Conservation (phyloP, 176 grass and related monocot species). For the Puccinellia tenuiflora region DNA sequence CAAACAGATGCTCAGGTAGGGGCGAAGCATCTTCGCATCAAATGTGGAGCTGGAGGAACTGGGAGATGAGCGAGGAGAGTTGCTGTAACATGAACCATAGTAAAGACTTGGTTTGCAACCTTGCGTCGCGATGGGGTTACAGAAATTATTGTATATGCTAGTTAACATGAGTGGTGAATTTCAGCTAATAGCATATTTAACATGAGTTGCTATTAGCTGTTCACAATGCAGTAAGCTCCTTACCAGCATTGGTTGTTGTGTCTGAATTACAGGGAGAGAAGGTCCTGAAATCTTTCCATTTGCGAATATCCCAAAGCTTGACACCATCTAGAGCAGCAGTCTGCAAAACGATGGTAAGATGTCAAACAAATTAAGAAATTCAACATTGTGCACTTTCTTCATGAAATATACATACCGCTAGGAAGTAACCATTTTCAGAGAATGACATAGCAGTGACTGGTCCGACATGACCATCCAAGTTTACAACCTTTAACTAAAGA, state of each 20-base stretch:
- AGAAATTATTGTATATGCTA: too few relatives aligned
- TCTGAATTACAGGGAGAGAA: conserved; percentile 77
- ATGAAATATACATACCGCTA: conserved; percentile 54
- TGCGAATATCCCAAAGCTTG: conserved; percentile 95
- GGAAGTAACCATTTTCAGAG: conserved; percentile 97
- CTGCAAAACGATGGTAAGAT: conserved; percentile 28
- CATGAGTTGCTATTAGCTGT: too few relatives aligned
- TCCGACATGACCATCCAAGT: conserved; percentile 75
- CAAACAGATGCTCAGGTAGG: neutral
- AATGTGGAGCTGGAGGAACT: neutral
- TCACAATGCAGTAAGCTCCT: conserved; percentile 7
- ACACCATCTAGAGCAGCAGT: conserved; percentile 88
- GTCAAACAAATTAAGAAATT: conserved; percentile 2
- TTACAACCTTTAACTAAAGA: conserved; percentile 52
- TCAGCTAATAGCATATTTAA: too few relatives aligned
- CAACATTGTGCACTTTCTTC: neutral
- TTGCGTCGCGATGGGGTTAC: too few relatives aligned
- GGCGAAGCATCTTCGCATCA: neutral
- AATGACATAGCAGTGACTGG: conserved; percentile 86
- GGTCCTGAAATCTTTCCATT: conserved; percentile 75
- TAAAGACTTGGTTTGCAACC: too few relatives aligned
- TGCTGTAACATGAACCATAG: neutral
- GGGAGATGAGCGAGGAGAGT: too few relatives aligned
- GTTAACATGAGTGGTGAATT: neutral
- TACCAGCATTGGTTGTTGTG: conserved; percentile 81